Percentiles rank a stretch among this genome's conserved stretches.
These are phyloP conservation scores for Debaryomyces fabryi DNA, from an alignment of 1,139 yeast species.

Conservation along the genomic window DNA sequence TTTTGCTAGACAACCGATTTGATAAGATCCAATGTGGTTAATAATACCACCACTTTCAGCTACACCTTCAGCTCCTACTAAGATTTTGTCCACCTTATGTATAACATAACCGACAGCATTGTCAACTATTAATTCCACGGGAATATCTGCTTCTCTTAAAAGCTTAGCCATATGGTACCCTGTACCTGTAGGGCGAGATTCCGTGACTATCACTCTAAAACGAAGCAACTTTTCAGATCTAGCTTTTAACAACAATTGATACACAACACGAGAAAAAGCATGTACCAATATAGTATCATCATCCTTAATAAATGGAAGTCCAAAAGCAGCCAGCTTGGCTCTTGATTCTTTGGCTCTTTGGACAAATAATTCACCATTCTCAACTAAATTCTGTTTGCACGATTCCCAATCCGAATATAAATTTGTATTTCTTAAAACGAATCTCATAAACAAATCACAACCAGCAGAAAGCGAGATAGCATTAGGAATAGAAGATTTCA, in stretches of 20 bases:
- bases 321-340: slow-evolving; percentile 83
- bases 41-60: slow-evolving; percentile 98
- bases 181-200: slow-evolving; percentile 83
- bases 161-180: slow-evolving; percentile 76
- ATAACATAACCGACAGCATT: slow-evolving; percentile 93
- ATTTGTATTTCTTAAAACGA: slow-evolving; percentile 86
- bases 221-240: slow-evolving; percentile 69
- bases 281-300: slow-evolving; percentile 91
- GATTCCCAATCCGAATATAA: slow-evolving; percentile 94
- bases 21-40: slow-evolving; percentile 93
- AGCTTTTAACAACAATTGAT: slow-evolving; percentile 73
- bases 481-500: slow-evolving; percentile 81
- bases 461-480: slow-evolving; percentile 96
- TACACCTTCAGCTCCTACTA: slow-evolving; percentile 98
- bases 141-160: slow-evolving; percentile 78
- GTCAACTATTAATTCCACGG: slow-evolving; percentile 87
- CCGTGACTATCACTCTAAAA: slow-evolving; percentile 90
- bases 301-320: slow-evolving; percentile 87
- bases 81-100: slow-evolving; percentile 87
- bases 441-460: slow-evolving; percentile 93
- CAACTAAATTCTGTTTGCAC: slow-evolving; percentile 85
- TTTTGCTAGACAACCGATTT: slow-evolving; percentile 90
- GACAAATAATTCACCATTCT: slow-evolving; percentile 89
- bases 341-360: slow-evolving; percentile 91
- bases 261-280: slow-evolving; percentile 90